A percentile compares a stretch with the other conserved stretches of the same genome.
phyloP scores from a whole-genome alignment of 352 stramenopile species.

The Elongisporangium anandrum region DNA sequence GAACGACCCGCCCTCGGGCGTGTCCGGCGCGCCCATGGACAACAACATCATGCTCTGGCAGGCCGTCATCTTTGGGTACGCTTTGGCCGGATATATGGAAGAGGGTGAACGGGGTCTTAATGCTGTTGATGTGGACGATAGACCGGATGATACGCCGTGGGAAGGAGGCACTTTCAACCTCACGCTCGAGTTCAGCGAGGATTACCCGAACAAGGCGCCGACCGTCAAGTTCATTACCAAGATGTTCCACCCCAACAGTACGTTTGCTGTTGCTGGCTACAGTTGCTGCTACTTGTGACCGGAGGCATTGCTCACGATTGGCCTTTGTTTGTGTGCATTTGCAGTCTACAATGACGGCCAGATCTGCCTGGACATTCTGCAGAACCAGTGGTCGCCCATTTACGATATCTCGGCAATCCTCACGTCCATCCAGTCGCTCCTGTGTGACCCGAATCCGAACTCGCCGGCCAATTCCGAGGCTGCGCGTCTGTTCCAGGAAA shows the following conservation, averaged over 20 bases:
- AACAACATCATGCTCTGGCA: conserved; percentile 99
- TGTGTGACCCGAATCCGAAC: conserved; percentile 99
- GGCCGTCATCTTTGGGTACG: conserved; percentile 88
- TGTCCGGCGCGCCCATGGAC: conserved; percentile 97
- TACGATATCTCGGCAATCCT: conserved; percentile 99
- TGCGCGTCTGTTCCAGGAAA: conserved; percentile 97
- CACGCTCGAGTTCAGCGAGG: conserved; percentile 98
- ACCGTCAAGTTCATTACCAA: conserved; percentile 98
- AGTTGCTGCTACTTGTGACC: too few species aligned
- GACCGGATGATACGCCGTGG: conserved; percentile 98
- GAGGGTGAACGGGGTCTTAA: neutral
- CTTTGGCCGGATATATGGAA: neutral
- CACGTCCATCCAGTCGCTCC: conserved; percentile 98
- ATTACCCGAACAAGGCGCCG: conserved; percentile 99
- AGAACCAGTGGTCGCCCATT: conserved; percentile 99
- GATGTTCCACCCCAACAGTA: conserved; percentile 99
- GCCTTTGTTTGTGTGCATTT: conserved; percentile 5
- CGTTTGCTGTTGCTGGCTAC: conserved; percentile 1
- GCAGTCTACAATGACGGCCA: conserved; percentile 88
- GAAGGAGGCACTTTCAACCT: conserved; percentile 98
- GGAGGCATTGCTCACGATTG: conserved; percentile 3
- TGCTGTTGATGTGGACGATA: conserved; percentile 59
- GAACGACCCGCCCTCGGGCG: conserved; percentile 96
- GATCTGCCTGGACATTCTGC: conserved; percentile 99
- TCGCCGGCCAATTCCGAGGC: conserved; percentile 99